Conservation (phyloP, 805 yeast genomes). For the Cyberlindnera sargentensis region DNA sequence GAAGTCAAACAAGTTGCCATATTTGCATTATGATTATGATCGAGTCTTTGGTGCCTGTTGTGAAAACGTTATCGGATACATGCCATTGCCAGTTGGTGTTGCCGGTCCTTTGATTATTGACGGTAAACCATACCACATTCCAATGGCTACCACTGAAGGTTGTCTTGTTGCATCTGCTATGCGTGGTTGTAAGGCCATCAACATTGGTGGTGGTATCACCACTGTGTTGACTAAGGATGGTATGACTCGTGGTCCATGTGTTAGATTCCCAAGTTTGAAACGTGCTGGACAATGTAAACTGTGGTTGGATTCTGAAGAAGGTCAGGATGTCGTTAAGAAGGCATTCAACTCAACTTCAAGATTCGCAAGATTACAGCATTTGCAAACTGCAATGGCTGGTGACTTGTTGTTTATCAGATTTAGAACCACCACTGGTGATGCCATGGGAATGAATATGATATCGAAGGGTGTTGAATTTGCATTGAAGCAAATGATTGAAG, state of each 20-base stretch:
- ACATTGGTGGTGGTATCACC: slow-evolving; percentile 92
- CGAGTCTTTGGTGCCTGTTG: slow-evolving; percentile 98
- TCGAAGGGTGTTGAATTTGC: slow-evolving; percentile 95
- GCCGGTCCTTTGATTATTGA: slow-evolving; percentile 96
- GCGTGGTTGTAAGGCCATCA: slow-evolving; percentile 98
- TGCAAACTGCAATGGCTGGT: slow-evolving; percentile 94
- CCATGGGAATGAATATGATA: slow-evolving; percentile 99
- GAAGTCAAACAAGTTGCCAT: slow-evolving; percentile 69
- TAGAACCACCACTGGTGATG: slow-evolving; percentile 99
- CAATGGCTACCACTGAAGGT: slow-evolving; percentile 99
- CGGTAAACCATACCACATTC: slow-evolving; percentile 81
- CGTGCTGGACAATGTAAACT: slow-evolving; percentile 93
- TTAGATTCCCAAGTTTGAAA: slow-evolving; percentile 69
- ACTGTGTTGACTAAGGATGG: slow-evolving; percentile 94
- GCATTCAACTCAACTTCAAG: slow-evolving; percentile 96
- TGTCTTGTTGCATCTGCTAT: slow-evolving; percentile 96
- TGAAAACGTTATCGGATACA: slow-evolving; percentile 94
- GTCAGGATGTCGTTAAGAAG: slow-evolving; percentile 70
- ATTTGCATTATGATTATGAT: slow-evolving; percentile 78
- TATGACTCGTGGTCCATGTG: slow-evolving; percentile 99
- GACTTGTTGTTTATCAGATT: slow-evolving; percentile 82
- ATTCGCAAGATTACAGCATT: slow-evolving; percentile 88
- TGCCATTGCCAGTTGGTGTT: slow-evolving; percentile 96
- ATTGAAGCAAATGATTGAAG: slow-evolving; percentile 75
- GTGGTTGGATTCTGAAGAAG: slow-evolving; percentile 95